These are phyloP conservation scores for Acanthamoeba triangularis DNA, from an alignment of 208 protist species.

Conservation along the genomic window DNA sequence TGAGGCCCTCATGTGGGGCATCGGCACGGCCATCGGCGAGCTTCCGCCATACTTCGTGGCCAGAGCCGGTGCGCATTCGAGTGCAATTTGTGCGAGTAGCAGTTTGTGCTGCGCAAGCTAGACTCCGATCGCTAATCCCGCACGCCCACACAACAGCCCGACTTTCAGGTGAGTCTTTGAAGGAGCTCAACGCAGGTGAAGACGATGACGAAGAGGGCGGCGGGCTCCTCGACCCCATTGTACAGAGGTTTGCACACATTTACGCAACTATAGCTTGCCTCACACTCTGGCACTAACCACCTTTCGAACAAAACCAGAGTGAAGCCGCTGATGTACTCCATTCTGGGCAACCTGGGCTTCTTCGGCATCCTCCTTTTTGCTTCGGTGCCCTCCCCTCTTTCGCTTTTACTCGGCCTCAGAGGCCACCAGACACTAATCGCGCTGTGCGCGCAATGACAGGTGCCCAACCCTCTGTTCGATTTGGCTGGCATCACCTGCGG, in stretches of 20 bases:
- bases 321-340: slow-evolving; percentile 17
- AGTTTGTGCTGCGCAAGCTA: too few relatives aligned
- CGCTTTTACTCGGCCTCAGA: not conserved
- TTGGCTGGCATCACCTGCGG: slow-evolving; percentile 97
- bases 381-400: slow-evolving; percentile 77
- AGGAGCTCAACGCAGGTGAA: slow-evolving; percentile 3
- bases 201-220: slow-evolving; percentile 4
- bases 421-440: slow-evolving; percentile 49
- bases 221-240: not conserved
- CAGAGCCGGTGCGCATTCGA: slow-evolving; percentile 91
- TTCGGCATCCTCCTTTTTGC: slow-evolving; percentile 96
- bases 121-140: too few relatives aligned
- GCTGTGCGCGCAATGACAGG: slow-evolving; percentile 93
- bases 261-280: not conserved
- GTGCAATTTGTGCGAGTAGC: too few relatives aligned
- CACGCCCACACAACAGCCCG: not conserved
- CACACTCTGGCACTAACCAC: too few relatives aligned
- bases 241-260: not conserved
- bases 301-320: not conserved
- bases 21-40: slow-evolving; percentile 98
- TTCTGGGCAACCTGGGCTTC: slow-evolving; percentile 93
- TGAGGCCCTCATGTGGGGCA: slow-evolving; percentile 95
- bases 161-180: slow-evolving; percentile 5
- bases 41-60: slow-evolving; percentile 97
- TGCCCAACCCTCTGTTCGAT: slow-evolving; percentile 98